Base-by-base conservation (phyloP, 1,284 basidiomycete genomes). In the Trametes versicolor region DNA sequence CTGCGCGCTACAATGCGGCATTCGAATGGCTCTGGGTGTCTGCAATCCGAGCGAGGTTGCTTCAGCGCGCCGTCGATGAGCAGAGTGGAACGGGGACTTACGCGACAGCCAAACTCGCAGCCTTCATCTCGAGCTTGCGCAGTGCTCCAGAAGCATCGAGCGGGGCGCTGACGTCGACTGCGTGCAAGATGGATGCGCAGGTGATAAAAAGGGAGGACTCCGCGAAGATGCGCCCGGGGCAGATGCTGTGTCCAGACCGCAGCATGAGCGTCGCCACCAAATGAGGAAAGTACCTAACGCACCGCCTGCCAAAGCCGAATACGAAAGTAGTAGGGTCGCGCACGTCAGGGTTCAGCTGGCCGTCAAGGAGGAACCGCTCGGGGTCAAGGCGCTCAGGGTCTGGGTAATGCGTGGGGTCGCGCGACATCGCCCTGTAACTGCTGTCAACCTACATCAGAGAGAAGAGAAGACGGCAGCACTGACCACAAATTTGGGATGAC, bases 401-500 rank as follows among this genome's bases (percentile, higher is more conserved):
- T 1, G 54, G 61, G 13, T 62, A 62, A 2, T 49, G 43, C 9
- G n/a, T 17, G 23, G 47, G 47, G 23, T 62, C 60, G 15, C 60
- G 34, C 6, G 61, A 49, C 54, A 57, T 57, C 0, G 61, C 61
- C 61, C 61, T 62, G 25, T 12, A 10, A 10, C 2, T 9, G 23
- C 23, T 10, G 25, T 49, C 25, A 29, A 10, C 12, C 6, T 15
- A 27, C 4, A 23, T 23, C 15, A 10, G 25, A 15, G 13, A 49
- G 25, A 49, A 29, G 25, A 6, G 5, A 27, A 6, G n/a, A 25
- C 10, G 23, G 19, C 32, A 15, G 4, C 27, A 19, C 50, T 34
- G 4, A 70, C 69, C 69, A 70, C 25, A 59, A 19, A 25, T 70
- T 70, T 15, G 54, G 58, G 17, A 66, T 57, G 3, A 70, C 54